A percentile compares a stretch with the other conserved stretches of the same genome.
phyloP scores from a whole-genome alignment of 441 rosid genomes.

The Isatis lusitanica region DNA sequence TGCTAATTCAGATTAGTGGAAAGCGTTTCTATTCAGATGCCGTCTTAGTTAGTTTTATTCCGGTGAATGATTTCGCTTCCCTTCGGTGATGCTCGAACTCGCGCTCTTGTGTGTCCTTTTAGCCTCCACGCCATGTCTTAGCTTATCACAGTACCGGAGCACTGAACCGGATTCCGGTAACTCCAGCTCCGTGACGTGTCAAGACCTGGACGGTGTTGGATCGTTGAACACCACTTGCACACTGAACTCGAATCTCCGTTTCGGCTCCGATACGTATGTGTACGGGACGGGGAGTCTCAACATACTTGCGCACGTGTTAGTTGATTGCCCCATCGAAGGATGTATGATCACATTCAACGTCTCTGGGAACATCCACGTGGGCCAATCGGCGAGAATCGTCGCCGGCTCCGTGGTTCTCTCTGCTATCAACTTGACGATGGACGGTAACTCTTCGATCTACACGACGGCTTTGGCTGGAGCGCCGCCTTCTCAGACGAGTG shows the following conservation, averaged over 20 bases:
- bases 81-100: conserved; percentile 45
- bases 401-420: conserved; percentile 74
- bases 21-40: not conserved
- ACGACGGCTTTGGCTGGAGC: conserved; percentile 80
- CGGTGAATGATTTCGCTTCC: conserved; percentile 38
- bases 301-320: conserved; percentile 71
- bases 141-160: conserved; percentile 38
- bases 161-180: conserved; percentile 31
- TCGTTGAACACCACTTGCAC: conserved; percentile 85
- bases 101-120: conserved; percentile 54
- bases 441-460: conserved; percentile 58
- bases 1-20: conserved; percentile 9
- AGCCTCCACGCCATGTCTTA: conserved; percentile 41
- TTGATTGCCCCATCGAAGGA: conserved; percentile 73
- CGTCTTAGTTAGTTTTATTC: not conserved
- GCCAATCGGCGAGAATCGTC: conserved; percentile 57
- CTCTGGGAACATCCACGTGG: conserved; percentile 77
- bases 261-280: conserved; percentile 58
- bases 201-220: conserved; percentile 86
- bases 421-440: conserved; percentile 73
- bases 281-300: conserved; percentile 80
- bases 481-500: conserved; percentile 98
- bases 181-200: conserved; percentile 47
- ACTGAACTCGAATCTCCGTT: conserved; percentile 67
- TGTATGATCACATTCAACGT: conserved; percentile 69